Percentiles rank a stretch among this genome's conserved stretches.
Conservation (phyloP, 148 eudicot species). For the Camellia lanceoleosa region DNA sequence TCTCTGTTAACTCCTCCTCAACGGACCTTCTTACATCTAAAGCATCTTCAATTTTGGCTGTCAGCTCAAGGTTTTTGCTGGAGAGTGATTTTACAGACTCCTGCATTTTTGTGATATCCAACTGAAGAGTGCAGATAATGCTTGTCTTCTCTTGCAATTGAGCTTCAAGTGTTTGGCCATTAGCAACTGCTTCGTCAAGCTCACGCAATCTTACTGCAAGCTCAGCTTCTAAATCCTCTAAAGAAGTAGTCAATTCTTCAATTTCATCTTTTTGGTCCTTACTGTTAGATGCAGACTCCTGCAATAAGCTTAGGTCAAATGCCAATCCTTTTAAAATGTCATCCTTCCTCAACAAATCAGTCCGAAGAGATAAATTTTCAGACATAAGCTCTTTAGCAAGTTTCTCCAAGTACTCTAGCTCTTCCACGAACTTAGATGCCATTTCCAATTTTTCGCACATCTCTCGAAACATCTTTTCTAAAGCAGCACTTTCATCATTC, state of each 20-base stretch:
- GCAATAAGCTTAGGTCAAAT: slow-evolving; percentile 80
- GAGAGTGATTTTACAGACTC: slow-evolving; percentile 40
- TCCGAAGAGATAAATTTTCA: slow-evolving; percentile 42
- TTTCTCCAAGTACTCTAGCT: slow-evolving; percentile 48
- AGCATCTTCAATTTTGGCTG: slow-evolving; percentile 38
- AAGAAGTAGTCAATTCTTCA: slow-evolving; percentile 42
- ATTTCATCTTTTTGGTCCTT: slow-evolving; percentile 67
- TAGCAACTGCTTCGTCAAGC: slow-evolving; percentile 45
- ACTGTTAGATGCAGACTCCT: slow-evolving; percentile 61
- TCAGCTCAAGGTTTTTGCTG: slow-evolving; percentile 45
- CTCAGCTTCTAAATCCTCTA: slow-evolving; percentile 53
- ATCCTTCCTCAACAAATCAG: slow-evolving; percentile 70
- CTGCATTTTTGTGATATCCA: slow-evolving; percentile 47
- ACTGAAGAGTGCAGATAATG: slow-evolving; percentile 43
- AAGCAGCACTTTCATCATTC: slow-evolving; percentile 27
- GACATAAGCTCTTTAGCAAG: slow-evolving; percentile 40
- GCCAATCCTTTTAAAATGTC: slow-evolving; percentile 62
- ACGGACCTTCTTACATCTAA: slow-evolving; percentile 35
- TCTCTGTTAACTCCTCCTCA: slow-evolving; percentile 60
- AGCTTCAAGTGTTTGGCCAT: slow-evolving; percentile 44
- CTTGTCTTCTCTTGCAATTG: slow-evolving; percentile 54
- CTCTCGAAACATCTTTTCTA: slow-evolving; percentile 38
- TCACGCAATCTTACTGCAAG: slow-evolving; percentile 42
- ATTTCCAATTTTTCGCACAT: slow-evolving; percentile 30
- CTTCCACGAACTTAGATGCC: slow-evolving; percentile 35